Evolutionary conservation across 805 yeast genomes (phyloP).

Genomic region (Nakazawaea laoshanensis): DNA sequence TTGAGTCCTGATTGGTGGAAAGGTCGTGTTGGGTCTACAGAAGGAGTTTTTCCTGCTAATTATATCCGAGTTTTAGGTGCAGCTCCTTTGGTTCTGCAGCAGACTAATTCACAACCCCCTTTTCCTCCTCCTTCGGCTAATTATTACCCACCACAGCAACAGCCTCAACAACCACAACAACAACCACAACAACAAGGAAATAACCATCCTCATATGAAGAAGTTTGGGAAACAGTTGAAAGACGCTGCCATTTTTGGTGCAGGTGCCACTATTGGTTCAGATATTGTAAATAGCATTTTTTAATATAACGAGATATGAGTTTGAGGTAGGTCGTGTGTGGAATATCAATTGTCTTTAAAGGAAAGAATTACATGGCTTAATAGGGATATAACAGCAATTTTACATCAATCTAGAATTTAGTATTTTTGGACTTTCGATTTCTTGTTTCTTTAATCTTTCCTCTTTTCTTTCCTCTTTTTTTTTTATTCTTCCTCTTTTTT

Average conservation of each 20-base stretch:
- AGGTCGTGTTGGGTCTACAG: slow-evolving; percentile 50
- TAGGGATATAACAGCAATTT: no score
- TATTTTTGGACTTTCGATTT: no score
- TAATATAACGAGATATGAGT: no score
- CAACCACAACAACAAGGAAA: slow-evolving; percentile 23
- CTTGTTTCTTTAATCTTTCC: no score
- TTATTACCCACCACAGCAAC: slow-evolving; percentile 24
- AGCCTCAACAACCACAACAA: slow-evolving; percentile 19
- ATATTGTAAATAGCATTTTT: slow-evolving; percentile 66
- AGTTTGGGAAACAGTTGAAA: slow-evolving; percentile 74
- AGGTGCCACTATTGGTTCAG: slow-evolving; percentile 89
- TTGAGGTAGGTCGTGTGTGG: no score
- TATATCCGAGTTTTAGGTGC: slow-evolving; percentile 47
- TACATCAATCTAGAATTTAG: no score
- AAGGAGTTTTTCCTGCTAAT: slow-evolving; percentile 87
- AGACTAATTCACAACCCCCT: slow-evolving; percentile 23
- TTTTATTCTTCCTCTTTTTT: no score
- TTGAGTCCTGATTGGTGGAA: slow-evolving; percentile 88
- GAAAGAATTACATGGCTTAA: no score
- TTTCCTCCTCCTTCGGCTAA: slow-evolving; percentile 44
- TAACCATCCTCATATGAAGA: slow-evolving; percentile 34
- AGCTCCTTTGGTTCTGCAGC: slow-evolving; percentile 15
- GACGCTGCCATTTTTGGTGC: slow-evolving; percentile 95
- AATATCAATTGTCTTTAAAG: no score
- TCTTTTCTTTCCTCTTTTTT: no score